Base-by-base conservation (phyloP, 2,329 filamentous ascomycete genomes). In the Fusarium xylarioides region DNA sequence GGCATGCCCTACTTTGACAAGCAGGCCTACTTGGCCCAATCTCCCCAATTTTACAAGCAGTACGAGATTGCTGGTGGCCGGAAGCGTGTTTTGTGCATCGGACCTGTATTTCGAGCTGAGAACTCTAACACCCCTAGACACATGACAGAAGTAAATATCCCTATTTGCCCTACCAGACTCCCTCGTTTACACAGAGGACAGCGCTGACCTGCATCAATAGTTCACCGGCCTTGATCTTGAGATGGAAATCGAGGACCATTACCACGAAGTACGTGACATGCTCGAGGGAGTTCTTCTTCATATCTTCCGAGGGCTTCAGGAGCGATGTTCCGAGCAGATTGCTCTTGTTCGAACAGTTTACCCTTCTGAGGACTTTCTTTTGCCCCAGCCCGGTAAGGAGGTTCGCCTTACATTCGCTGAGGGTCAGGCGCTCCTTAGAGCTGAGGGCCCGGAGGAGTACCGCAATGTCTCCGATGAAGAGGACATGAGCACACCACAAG, bases 161-260 rank as follows among this genome's bases (percentile, higher is more conserved):
- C 47, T 26, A 11, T 42, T 42, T 44, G 79, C 73, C 50, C 38
- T 23, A 57, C 19, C 16, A n/a, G n/a, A 21, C 38, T 68, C 30
- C 8, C 28, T 47, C 32, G 53, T 46, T 18, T 19, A 26, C 19
- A 50, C 10, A 28, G 54, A 35, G 60, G 30, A 40, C 15, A 52
- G 30, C n/a, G 18, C 49, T 63, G 11, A 57, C 66, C 74, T 38
- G 75, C 58, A 21, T 49, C 35, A 26, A 26, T 71, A 90, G 87
- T 97, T 96, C 82, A 95, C 92, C 10, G 93, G 93, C 78, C 92
- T 97, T 56, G 94, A 97, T 93, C 80, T 96, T 80, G 94, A 96
- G 81, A 96, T 95, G 93, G 93, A 94, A 78, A 95, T 96, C 80
- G 88, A 93, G 78, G 88, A 95, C 60, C 47, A 77, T 81, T 96